Percentiles rank a stretch among this genome's conserved stretches.
Evolutionary conservation across 257 asterid species (phyloP).

Genomic region (Eustoma russellianum): DNA sequence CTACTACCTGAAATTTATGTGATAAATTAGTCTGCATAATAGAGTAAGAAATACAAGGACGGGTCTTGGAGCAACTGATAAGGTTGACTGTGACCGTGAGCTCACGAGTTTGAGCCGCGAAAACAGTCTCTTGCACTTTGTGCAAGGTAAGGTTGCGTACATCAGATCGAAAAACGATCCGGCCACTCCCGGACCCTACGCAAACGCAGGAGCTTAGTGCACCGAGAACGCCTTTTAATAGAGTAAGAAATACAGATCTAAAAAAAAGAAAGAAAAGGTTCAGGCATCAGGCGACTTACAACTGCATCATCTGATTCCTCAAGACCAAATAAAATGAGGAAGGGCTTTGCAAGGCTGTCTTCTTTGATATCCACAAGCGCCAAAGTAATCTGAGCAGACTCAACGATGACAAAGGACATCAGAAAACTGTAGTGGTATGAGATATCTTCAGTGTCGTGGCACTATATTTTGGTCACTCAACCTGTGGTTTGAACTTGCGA

Average conservation of each 20-base stretch:
- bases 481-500: conserved; percentile 78
- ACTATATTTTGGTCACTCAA: conserved; percentile 12
- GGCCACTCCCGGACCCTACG: no score
- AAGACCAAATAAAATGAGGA: conserved; percentile 76
- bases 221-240: no score
- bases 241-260: conserved; percentile 7
- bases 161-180: no score
- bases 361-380: conserved; percentile 63
- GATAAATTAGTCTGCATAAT: background rate
- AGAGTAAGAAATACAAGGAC: conserved; percentile 4
- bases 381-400: conserved; percentile 59
- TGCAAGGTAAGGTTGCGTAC: no score
- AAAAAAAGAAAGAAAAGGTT: background rate
- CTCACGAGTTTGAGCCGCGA: no score
- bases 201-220: no score
- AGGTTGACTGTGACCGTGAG: no score
- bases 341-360: conserved; percentile 88
- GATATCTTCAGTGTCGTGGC: conserved; percentile 1
- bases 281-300: conserved; percentile 27
- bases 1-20: conserved; percentile 37
- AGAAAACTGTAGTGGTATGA: conserved; percentile 7
- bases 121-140: no score
- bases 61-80: no score
- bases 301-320: conserved; percentile 57
- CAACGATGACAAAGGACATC: conserved; percentile 6